Conservation (phyloP, 139 green algal species). For the Pleodorina starrii region DNA sequence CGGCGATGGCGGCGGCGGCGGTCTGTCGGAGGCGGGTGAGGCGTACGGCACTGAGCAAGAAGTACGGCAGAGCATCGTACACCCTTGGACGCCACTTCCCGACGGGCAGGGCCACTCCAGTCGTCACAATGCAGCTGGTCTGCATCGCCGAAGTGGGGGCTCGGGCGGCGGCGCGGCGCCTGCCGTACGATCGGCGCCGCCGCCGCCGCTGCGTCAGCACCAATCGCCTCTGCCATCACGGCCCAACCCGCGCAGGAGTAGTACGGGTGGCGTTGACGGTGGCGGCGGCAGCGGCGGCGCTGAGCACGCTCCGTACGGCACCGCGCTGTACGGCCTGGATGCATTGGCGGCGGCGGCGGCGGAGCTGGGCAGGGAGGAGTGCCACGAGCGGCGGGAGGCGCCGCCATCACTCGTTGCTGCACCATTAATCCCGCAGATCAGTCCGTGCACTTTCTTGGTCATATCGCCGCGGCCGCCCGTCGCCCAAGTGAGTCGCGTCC, state of each 20-base stretch:
- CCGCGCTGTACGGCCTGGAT: background rate
- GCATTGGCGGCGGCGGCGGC: constrained; percentile 30
- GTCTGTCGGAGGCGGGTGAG: too few species aligned
- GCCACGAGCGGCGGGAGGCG: background rate
- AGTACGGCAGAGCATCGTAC: too few species aligned
- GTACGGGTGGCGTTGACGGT: background rate
- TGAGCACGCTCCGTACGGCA: background rate
- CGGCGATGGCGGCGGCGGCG: background rate
- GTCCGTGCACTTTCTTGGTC: background rate
- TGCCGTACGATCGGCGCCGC: too few species aligned
- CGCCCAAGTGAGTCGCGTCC: background rate
- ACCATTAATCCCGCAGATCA: background rate
- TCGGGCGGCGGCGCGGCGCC: too few species aligned
- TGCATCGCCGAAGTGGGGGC: too few species aligned
- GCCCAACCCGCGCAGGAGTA: too few species aligned
- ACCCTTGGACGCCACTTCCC: too few species aligned
- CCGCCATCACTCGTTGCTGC: background rate
- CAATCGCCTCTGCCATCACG: too few species aligned
- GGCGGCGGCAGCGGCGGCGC: background rate
- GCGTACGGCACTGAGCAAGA: too few species aligned
- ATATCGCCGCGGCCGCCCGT: background rate
- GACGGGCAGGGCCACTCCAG: too few species aligned
- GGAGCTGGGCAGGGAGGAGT: constrained; percentile 10
- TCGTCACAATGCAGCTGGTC: too few species aligned
- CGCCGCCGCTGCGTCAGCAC: too few species aligned